Percentiles rank a stretch among this genome's conserved stretches.
These are phyloP conservation scores for Coniochaeta ligniaria DNA, from an alignment of 2,329 filamentous ascomycete genomes.

Conservation along the genomic window DNA sequence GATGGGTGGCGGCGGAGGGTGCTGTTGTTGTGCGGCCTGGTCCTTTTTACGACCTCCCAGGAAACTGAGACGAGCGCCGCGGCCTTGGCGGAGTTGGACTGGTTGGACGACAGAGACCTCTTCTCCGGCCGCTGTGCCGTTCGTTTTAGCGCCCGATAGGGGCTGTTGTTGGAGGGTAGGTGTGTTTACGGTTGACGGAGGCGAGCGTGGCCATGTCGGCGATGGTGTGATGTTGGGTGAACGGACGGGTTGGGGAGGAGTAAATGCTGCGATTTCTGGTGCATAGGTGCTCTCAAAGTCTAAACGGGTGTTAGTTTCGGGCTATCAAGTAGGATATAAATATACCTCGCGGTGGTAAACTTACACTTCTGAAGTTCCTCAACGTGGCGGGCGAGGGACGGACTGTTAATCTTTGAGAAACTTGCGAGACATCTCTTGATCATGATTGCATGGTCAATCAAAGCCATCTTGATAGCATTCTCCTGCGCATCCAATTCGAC, in stretches of 20 bases:
- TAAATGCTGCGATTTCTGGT: constrained; percentile 57
- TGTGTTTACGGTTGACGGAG: constrained; percentile 29
- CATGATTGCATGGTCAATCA: constrained; percentile 83
- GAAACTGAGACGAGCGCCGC: constrained; percentile 50
- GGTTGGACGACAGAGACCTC: constrained; percentile 44
- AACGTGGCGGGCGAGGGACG: constrained; percentile 46
- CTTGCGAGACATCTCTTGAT: constrained; percentile 73
- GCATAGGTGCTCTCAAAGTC: constrained; percentile 58
- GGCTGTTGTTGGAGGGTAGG: constrained; percentile 21
- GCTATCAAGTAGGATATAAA: neutral
- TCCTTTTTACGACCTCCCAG: constrained; percentile 46
- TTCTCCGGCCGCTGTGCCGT: constrained; percentile 28
- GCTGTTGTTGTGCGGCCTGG: constrained; percentile 6
- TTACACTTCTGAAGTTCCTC: constrained; percentile 59
- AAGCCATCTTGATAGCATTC: constrained; percentile 72
- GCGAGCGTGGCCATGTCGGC: constrained; percentile 40
- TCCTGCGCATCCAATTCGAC: constrained; percentile 54
- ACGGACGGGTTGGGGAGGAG: constrained; percentile 37
- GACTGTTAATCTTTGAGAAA: constrained; percentile 56
- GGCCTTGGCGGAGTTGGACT: constrained; percentile 40
- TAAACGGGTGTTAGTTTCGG: constrained; percentile 19
- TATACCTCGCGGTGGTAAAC: constrained; percentile 20
- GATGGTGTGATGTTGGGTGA: constrained; percentile 34
- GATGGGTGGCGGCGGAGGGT: constrained; percentile 8
- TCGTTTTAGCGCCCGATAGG: constrained; percentile 6